phyloP scores from a whole-genome alignment of 192 early-diverging fungal species.

The Endogone sp. region DNA sequence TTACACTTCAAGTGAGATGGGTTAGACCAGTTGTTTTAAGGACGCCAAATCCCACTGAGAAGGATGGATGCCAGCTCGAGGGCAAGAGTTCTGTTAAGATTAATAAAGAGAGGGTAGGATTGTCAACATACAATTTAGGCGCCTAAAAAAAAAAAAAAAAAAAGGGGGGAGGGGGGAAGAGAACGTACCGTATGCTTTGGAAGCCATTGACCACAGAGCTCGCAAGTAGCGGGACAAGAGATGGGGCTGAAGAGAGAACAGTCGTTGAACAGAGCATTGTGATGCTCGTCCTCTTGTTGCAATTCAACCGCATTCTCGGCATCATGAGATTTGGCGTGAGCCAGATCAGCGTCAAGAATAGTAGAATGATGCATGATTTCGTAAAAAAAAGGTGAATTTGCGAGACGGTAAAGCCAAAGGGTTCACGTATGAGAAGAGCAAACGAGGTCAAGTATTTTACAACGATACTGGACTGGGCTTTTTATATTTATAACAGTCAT shows the following conservation, averaged over 20 bases:
- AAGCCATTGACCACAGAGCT: slow-evolving; percentile 24
- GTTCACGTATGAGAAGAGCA: neutral
- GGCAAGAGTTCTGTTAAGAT: slow-evolving; percentile 11
- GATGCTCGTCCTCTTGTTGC: neutral
- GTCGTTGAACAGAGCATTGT: neutral
- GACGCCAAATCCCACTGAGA: slow-evolving; percentile 10
- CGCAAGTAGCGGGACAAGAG: slow-evolving; percentile 20
- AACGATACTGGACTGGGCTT: neutral
- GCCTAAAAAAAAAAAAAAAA: neutral
- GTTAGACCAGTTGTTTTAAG: neutral
- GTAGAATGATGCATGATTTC: neutral
- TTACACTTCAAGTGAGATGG: neutral
- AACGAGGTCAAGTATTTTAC: neutral
- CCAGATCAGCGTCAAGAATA: neutral
- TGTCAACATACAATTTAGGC: neutral
- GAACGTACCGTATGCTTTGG: slow-evolving; percentile 21
- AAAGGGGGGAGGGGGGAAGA: neutral
- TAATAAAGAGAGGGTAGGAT: neutral
- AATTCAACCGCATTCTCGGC: neutral
- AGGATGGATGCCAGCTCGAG: slow-evolving; percentile 21
- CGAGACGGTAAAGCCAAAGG: neutral
- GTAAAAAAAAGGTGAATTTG: neutral
- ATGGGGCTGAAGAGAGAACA: neutral
- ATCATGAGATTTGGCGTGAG: neutral
- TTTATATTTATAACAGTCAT: neutral